Conservation (phyloP, 305 asterid species). For the Rubia tinctorum region DNA sequence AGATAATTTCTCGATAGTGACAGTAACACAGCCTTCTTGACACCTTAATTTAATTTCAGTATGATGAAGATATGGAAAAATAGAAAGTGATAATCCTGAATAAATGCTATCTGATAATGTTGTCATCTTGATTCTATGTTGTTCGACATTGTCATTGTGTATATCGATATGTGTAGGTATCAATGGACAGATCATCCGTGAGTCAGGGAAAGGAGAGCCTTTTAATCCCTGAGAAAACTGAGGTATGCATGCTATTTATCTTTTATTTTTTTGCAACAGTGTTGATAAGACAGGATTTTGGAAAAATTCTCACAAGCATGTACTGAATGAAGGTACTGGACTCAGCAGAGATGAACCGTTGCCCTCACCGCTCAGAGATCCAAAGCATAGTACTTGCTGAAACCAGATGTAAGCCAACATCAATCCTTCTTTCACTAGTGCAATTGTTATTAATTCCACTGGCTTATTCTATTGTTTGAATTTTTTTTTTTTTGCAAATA, state of each 20-base stretch:
- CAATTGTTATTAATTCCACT: not conserved
- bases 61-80: not conserved
- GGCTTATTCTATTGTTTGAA: not conserved
- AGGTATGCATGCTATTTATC: slow-evolving; percentile 35
- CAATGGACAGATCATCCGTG: slow-evolving; percentile 56
- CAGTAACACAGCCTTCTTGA: not conserved
- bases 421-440: not conserved
- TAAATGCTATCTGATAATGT: not conserved
- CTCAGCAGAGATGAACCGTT: slow-evolving; percentile 54
- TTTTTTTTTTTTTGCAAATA: not conserved
- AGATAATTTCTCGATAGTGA: not conserved
- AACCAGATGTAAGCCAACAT: slow-evolving; percentile 42
- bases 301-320: slow-evolving; percentile 13
- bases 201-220: slow-evolving; percentile 80
- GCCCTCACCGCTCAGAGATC: slow-evolving; percentile 85
- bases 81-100: not conserved
- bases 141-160: not conserved
- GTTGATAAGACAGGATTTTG: not conserved
- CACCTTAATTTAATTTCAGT: not conserved
- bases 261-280: not conserved
- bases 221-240: slow-evolving; percentile 68
- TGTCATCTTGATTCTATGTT: not conserved
- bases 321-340: slow-evolving; percentile 62
- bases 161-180: slow-evolving; percentile 37
- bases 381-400: slow-evolving; percentile 75